These are phyloP conservation scores for Yamadazyma philogaea DNA, from an alignment of 805 yeast species.

Conservation along the genomic window DNA sequence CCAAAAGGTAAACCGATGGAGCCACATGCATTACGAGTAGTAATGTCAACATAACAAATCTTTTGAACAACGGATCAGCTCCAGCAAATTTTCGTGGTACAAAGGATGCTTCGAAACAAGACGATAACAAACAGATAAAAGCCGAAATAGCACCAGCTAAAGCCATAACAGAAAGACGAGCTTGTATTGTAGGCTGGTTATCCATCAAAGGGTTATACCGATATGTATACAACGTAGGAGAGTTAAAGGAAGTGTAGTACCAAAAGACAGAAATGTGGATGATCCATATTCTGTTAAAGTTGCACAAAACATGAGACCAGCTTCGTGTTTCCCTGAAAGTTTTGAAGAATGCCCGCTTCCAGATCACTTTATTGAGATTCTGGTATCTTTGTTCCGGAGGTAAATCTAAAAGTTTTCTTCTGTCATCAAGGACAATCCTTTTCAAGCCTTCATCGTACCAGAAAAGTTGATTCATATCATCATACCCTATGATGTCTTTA, in stretches of 20 bases:
- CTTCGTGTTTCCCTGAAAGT: conserved; percentile 73
- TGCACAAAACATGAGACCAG: conserved; percentile 71
- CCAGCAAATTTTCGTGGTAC: conserved; percentile 77
- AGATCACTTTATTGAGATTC: conserved; percentile 51
- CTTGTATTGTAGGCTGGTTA: conserved; percentile 59
- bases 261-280: conserved; percentile 73
- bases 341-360: conserved; percentile 69
- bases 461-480: conserved; percentile 83
- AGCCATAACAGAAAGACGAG: conserved; percentile 56
- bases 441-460: conserved; percentile 77
- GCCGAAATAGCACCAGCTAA: conserved; percentile 66
- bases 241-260: conserved; percentile 68
- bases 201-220: conserved; percentile 49
- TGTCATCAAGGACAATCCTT: conserved; percentile 46
- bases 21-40: conserved; percentile 43
- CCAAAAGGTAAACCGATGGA: conserved; percentile 55
- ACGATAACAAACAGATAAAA: conserved; percentile 52
- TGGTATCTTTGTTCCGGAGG: conserved; percentile 56
- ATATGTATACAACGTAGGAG: conserved; percentile 64
- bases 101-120: conserved; percentile 55
- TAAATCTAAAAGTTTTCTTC: conserved; percentile 50
- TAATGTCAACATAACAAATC: conserved; percentile 42
- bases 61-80: conserved; percentile 52
- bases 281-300: conserved; percentile 78
- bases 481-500: conserved; percentile 72